These are phyloP conservation scores for Lichtheimia ornata DNA, from an alignment of 371 early-diverging fungal species.

Conservation along the genomic window DNA sequence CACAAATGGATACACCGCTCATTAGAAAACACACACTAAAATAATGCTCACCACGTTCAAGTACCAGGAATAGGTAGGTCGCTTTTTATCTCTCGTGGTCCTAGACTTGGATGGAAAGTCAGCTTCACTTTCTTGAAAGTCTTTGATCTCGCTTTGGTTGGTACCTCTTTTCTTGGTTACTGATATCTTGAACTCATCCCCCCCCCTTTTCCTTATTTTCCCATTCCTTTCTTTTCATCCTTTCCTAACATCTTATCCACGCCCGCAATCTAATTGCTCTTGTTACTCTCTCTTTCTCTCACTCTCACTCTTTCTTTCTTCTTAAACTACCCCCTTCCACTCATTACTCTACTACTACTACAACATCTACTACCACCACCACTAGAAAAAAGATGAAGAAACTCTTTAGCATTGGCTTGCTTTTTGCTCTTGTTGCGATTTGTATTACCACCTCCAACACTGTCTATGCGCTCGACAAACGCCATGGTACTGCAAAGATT, in stretches of 20 bases:
- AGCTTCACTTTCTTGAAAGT: not conserved
- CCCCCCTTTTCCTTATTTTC: not conserved
- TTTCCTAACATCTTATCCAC: conserved; percentile 15
- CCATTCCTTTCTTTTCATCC: conserved; percentile 3
- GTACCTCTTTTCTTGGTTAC: too few species aligned
- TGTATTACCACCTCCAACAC: not conserved
- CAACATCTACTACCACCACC: not conserved
- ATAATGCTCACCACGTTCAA: not conserved
- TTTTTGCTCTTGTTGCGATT: conserved; percentile 12
- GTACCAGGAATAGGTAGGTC: not conserved
- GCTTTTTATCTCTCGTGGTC: not conserved
- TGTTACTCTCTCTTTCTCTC: conserved; percentile 7
- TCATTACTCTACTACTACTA: conserved; percentile 7
- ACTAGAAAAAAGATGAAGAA: conserved; percentile 7
- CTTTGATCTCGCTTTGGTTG: too few species aligned
- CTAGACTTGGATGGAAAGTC: too few species aligned
- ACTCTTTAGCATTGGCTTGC: conserved; percentile 7
- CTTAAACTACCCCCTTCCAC: conserved; percentile 12
- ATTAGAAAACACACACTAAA: not conserved
- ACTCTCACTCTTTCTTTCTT: conserved; percentile 15
- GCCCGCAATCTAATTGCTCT: conserved; percentile 1
- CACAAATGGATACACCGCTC: not conserved
- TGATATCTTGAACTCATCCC: not conserved
- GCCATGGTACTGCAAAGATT: conserved; percentile 39
- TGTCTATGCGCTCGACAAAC: conserved; percentile 13